Evolutionary conservation across 2,329 filamentous ascomycete genomes (phyloP), one percentile per base, ranked within the genome.

Genomic region (Exophiala oligosperma): DNA sequence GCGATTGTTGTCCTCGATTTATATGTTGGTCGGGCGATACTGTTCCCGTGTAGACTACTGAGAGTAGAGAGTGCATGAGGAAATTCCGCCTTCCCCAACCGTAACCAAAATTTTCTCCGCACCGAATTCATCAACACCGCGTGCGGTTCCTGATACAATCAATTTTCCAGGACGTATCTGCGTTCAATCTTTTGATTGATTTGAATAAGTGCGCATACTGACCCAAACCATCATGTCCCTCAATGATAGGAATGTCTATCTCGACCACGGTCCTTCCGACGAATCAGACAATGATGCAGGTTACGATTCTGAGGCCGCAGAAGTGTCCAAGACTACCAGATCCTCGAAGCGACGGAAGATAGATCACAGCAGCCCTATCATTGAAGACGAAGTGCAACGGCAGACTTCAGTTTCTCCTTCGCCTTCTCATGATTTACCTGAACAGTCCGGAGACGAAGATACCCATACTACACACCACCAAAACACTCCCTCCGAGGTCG

Each of bases 251-350:
- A 63, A 61, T 52, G 26, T 43, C n/a, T 63, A 53, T 44, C 56
- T 63, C 57, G 63, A 65, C 58, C 67, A 75, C 32, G 70, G 61
- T 23, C 65, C 64, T 9, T 73, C 71, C 17, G 76, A 77, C 41
- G 71, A 70, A 1, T 73, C 77, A 29, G 71, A 67, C 35, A 71
- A 67, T 54, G 75, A 76, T 38, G 64, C 64, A 14, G 76, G 76
- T 60, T 79, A 79, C 54, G 74, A 78, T 60, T 78, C 76, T 41
- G 76, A 78, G 60, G 75, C 72, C 4, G 74, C 67, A 21, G 70
- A 73, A 57, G 69, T 76, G 51, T 73, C 69, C 52, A 78, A 77
- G 67, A 71, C 54, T 24, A 41, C 44, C 6, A 50, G 60, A 58
- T 50, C 62, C 32, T 61, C 32, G 29, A 66, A 66, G 52, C 56